A percentile compares a stretch with the other conserved stretches of the same genome.
These are phyloP conservation scores for Gossypium gossypioides DNA, from an alignment of 441 rosid species.

Conservation along the genomic window DNA sequence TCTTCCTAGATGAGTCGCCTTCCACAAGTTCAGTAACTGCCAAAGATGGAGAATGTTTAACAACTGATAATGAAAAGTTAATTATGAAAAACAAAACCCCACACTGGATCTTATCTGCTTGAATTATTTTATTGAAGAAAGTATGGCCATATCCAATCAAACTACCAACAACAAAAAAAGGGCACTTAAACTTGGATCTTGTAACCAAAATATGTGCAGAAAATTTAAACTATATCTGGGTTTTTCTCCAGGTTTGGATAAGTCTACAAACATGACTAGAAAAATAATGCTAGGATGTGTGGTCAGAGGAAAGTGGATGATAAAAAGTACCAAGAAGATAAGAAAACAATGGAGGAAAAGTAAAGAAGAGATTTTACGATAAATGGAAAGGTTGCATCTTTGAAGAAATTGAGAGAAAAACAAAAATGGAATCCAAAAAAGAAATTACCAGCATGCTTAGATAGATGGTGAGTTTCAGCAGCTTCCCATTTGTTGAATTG, in stretches of 20 bases:
- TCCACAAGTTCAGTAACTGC: slow-evolving; percentile 88
- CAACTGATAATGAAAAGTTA: not conserved
- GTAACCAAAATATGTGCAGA: not conserved
- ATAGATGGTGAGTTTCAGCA: slow-evolving; percentile 89
- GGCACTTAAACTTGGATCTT: slow-evolving; percentile 2
- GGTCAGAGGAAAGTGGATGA: slow-evolving; percentile 14
- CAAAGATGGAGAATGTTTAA: slow-evolving; percentile 6
- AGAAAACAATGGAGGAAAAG: slow-evolving; percentile 10
- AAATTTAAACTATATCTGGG: not conserved
- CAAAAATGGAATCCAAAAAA: not conserved
- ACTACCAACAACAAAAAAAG: not conserved
- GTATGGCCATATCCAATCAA: not conserved
- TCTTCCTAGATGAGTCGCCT: slow-evolving; percentile 91
- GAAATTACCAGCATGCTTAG: slow-evolving; percentile 80
- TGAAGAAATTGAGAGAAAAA: not conserved
- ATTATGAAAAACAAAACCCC: not conserved
- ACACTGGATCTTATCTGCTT: not conserved
- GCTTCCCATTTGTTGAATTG: slow-evolving; percentile 79
- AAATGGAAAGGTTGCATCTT: not conserved
- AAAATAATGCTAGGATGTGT: not conserved
- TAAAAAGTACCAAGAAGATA: slow-evolving; percentile 2
- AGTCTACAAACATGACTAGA: not conserved
- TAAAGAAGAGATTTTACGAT: slow-evolving; percentile 5
- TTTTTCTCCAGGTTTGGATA: not conserved
- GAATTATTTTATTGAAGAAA: not conserved